These are phyloP conservation scores for Brassica rapa DNA, from an alignment of 345 rosid species.

Conservation along the genomic window DNA sequence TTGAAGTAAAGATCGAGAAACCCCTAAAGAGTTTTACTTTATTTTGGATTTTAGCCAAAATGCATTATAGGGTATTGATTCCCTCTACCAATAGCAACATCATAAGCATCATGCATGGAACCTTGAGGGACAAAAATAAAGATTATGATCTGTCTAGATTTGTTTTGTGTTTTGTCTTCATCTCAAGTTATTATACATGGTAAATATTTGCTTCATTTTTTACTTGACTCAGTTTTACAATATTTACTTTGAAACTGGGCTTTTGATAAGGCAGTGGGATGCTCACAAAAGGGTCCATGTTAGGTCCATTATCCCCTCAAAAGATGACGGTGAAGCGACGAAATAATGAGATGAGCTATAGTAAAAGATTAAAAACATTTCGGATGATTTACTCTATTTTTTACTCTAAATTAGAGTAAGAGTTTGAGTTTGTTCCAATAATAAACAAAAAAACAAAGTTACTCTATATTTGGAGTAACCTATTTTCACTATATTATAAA, in stretches of 20 bases:
- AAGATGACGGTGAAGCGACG: not conserved
- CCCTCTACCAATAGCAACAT: conserved; percentile 31
- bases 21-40: not conserved
- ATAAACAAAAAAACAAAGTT: too few relatives aligned
- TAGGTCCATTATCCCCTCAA: conserved; percentile 15
- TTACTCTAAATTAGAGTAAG: too few relatives aligned
- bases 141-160: conserved; percentile 36
- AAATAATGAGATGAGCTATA: not conserved
- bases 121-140: conserved; percentile 37
- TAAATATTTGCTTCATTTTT: not conserved
- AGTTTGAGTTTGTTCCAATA: too few relatives aligned
- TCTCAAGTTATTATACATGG: conserved; percentile 10
- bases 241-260: not conserved
- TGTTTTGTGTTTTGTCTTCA: conserved; percentile 23
- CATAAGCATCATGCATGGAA: conserved; percentile 33
- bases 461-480: too few relatives aligned
- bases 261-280: not conserved
- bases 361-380: not conserved
- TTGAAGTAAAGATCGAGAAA: not conserved
- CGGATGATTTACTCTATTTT: too few relatives aligned
- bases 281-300: not conserved
- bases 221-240: not conserved
- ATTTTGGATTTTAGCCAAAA: conserved; percentile 26
- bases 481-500: too few relatives aligned
- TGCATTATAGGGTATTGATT: conserved; percentile 29